Base-by-base conservation (phyloP, 192 early-diverging fungal genomes). In the Chytriomyces sp. region DNA sequence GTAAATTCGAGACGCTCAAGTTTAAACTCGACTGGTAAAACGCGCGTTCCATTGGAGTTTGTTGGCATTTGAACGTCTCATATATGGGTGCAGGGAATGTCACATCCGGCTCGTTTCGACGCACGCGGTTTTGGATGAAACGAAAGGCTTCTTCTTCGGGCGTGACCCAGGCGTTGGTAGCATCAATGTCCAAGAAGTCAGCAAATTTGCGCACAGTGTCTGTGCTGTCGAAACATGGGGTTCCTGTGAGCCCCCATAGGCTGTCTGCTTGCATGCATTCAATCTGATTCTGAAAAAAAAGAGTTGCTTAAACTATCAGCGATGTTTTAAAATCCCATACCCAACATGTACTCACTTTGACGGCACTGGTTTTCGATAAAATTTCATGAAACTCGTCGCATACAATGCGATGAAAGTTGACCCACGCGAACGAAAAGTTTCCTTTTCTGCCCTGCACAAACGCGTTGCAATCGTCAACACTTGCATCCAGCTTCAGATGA, bases 341-440 rank as follows among this genome's bases (percentile, higher is more conserved):
- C 35, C 35, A 35, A 4, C 35, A 3, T 35, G 35, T 35, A 35
- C 35, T 35, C 35, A 35, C 35, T 35, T 35, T 35, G 59, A 60
- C 45, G 28, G 18, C 26, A 0, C 1, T 49, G 18, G 59, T 13
- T 24, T 72, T 60, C 8, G 8, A 13, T 7, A 18, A 45, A 44
- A 72, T 61, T 72, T 72, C 70, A 50, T 72, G 70, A 24, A 72
- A 72, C 70, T 72, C 70, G 62, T 72, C 70, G 6, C 8, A 69
- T 44, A 72, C 70, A 60, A 72, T 24, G 43, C 70, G 70, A 18
- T 72, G 70, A 18, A 72, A 72, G 62, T 72, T 46, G 43, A 72
- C 23, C 62, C 70, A 72, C 28, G 70, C n/a, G 57, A 72, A 64
- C 7, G 70, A 47, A 72, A 59, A 60, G 53, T 28, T 43, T 63